Base-by-base conservation (phyloP, 2,329 filamentous ascomycete genomes). In the Diplodia corticola region DNA sequence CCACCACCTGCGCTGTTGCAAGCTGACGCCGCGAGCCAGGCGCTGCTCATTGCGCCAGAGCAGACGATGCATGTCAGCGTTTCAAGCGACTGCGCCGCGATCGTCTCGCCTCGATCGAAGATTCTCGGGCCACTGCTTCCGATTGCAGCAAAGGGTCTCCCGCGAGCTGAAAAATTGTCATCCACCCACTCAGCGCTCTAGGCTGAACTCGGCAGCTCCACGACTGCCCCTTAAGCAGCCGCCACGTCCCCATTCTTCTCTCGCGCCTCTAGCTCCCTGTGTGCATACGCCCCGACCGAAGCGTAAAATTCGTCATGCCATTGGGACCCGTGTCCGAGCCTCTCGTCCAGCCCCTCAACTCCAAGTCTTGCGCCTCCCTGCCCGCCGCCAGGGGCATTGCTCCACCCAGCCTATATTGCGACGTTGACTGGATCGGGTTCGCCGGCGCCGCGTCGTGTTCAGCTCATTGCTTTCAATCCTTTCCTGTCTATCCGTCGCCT, bases 1-100 rank as follows among this genome's bases (percentile, higher is more conserved):
- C n/a, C n/a, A n/a, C n/a, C n/a, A n/a, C n/a, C n/a, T n/a, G n/a
- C n/a, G n/a, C 13, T 46, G 40, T 33, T 26, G 55, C 22, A 28
- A 20, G n/a, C n/a, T 49, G 44, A 33, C 6, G 22, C 10, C 28
- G 22, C 0, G 28, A 9, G 28, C 28, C 26, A 28, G 26, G 1
- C 30, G 28, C 30, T 49, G 57, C 44, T 35, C 57, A 61, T 44
- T 49, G 57, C 44, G 44, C 33, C 15, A 10, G 20, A 26, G 44
- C 57, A 49, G 37, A 35, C 40, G 17, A 49, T 20, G 44, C 57
- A 35, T 28, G 57, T 61, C 57, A 61, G 26, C 17, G 57, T 61
- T 61, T 61, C 57, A 49, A 17, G 12, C 28, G 40, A n/a, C 15
- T 26, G 37, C 24, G 24, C 55, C n/a, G 28, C 26, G 17, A 33